Conservation (phyloP, 148 eudicot species). For the Rhododendron williamsianum region DNA sequence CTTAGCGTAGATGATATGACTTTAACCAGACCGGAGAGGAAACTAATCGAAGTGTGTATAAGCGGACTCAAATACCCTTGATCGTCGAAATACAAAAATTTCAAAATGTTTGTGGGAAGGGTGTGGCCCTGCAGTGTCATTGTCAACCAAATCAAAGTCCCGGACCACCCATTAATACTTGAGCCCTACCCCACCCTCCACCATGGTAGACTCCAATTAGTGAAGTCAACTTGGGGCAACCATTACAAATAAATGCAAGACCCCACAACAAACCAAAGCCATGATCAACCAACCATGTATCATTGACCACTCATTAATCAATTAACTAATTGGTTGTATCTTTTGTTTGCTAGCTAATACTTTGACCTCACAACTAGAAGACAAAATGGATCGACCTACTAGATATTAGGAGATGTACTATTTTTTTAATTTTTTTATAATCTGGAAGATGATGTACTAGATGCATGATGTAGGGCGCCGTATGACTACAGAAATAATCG, state of each 20-base stretch:
- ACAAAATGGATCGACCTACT: not conserved
- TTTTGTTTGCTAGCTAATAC: not conserved
- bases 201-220: slow-evolving; percentile 11
- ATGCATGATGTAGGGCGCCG: not conserved
- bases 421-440: no score
- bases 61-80: no score
- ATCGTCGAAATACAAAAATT: no score
- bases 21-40: no score
- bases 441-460: not conserved
- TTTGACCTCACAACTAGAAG: not conserved
- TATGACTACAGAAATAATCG: no score
- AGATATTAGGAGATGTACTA: not conserved
- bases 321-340: not conserved
- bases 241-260: slow-evolving; percentile 7
- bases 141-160: not conserved
- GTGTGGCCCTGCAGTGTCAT: not conserved
- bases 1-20: no score
- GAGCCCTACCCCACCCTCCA: not conserved
- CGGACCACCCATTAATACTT: not conserved
- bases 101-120: not conserved
- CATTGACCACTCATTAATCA: not conserved
- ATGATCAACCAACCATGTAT: not conserved
- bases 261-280: not conserved
- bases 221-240: slow-evolving; percentile 10
- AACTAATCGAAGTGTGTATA: fast-evolving